Evolutionary conservation across 1,139 yeast species (phyloP).

Genomic region (Diutina pseudorugosa): DNA sequence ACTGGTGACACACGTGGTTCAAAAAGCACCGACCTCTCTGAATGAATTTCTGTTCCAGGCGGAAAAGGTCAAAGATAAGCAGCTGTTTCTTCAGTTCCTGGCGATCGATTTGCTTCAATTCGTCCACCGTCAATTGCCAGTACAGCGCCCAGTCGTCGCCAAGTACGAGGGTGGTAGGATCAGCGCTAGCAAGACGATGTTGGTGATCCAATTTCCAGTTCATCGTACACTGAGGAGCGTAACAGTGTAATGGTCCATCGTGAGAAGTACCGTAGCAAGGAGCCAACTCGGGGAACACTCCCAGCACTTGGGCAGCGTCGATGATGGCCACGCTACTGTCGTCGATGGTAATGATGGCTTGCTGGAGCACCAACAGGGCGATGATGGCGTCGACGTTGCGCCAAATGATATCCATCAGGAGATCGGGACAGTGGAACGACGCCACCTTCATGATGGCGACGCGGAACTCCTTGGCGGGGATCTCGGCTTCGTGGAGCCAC

Average conservation of each 20-base stretch:
- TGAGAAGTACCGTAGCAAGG: background rate
- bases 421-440: slow-evolving; percentile 36
- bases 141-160: slow-evolving; percentile 64
- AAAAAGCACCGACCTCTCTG: slow-evolving; percentile 58
- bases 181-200: slow-evolving; percentile 19
- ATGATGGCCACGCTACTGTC: background rate
- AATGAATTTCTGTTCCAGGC: slow-evolving; percentile 65
- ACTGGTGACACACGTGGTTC: slow-evolving; percentile 33
- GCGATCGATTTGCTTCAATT: slow-evolving; percentile 41
- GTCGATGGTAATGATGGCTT: background rate
- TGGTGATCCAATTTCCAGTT: slow-evolving; percentile 28
- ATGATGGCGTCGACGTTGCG: slow-evolving; percentile 42
- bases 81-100: slow-evolving; percentile 57
- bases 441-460: slow-evolving; percentile 40
- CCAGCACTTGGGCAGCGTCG: background rate
- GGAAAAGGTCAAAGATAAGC: slow-evolving; percentile 62
- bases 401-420: slow-evolving; percentile 45
- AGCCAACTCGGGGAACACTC: background rate
- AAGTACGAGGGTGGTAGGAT: slow-evolving; percentile 24
- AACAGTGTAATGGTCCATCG: slow-evolving; percentile 16
- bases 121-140: slow-evolving; percentile 55
- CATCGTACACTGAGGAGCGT: slow-evolving; percentile 25
- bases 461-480: slow-evolving; percentile 38
- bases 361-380: slow-evolving; percentile 23
- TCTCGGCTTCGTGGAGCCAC: slow-evolving; percentile 41